Evolutionary conservation across 1,284 basidiomycete genomes (phyloP), one percentile per base, ranked within the genome.

Genomic region (Cryptococcus sp.): DNA sequence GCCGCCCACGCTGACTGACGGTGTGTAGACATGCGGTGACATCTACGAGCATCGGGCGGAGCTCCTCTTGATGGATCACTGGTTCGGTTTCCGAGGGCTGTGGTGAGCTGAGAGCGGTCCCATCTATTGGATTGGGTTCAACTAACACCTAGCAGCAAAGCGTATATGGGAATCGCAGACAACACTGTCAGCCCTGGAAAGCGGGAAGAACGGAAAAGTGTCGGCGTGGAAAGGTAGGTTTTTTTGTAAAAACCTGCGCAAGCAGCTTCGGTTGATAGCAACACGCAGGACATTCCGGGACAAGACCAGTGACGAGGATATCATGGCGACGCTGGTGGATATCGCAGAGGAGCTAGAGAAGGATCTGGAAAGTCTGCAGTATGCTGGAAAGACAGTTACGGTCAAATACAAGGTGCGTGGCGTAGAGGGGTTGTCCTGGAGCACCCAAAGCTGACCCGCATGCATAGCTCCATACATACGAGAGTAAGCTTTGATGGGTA

Each of bases 131-230:
- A n/a, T n/a, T n/a, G n/a, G n/a, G n/a, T n/a, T 18, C 28, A 28
- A n/a, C 24, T 47, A 8, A 47, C 3, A 9, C 9, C 12, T 36
- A 38, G 20, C 48, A 74, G 72, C 55, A 70, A 82, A 59, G 87
- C 86, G 0, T 83, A 91, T 73, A 83, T 96, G 7, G 93, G 93
- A 3, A 86, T 96, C 43, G 86, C 87, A 0, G 88, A 86, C 4
- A 96, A 92, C 65, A 76, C 82, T 3, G 90, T 96, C 11, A 79
- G 85, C 57, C 86, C 91, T 1, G 80, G 84, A 49, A 82, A 81
- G 60, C 80, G 91, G 58, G 88, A 89, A 63, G 87, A 89, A 68
- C 80, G 88, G 46, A 95, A 93, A 78, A 91, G 89, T 60, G 89
- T 96, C 38, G 92, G 93, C 1, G 84, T 87, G 18, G 93, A 97